phyloP scores from a whole-genome alignment of 805 yeast genomes.

The Lachancea sp. region DNA sequence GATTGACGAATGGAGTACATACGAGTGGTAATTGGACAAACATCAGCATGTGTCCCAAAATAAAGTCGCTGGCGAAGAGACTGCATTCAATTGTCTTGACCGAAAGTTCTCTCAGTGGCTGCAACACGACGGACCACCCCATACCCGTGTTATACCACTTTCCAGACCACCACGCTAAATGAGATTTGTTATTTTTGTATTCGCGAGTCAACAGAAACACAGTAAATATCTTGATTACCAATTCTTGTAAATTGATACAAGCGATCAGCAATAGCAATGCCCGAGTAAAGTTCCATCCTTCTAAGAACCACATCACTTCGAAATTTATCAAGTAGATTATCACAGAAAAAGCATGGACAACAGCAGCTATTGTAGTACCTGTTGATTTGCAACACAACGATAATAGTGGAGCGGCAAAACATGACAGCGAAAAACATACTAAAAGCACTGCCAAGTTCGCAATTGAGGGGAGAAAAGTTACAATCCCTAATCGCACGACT shows the following conservation, averaged over 20 bases:
- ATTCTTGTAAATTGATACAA: conserved; percentile 47
- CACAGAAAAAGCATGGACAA: conserved; percentile 50
- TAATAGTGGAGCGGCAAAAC: conserved; percentile 44
- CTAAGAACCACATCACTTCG: conserved; percentile 60
- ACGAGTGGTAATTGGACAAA: conserved; percentile 55
- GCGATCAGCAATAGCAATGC: conserved; percentile 58
- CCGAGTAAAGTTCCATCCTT: conserved; percentile 57
- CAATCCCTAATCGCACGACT: conserved; percentile 51
- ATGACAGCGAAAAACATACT: conserved; percentile 39
- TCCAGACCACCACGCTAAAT: conserved; percentile 76
- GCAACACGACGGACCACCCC: conserved; percentile 55
- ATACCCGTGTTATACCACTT: conserved; percentile 58
- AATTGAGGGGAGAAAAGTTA: conserved; percentile 45
- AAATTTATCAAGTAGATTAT: conserved; percentile 48
- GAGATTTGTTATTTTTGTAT: conserved; percentile 50
- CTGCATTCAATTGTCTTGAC: conserved; percentile 63
- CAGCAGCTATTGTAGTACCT: conserved; percentile 49
- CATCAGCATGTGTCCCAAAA: conserved; percentile 52
- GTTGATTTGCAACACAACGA: conserved; percentile 37
- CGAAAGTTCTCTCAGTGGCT: conserved; percentile 56
- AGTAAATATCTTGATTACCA: conserved; percentile 48
- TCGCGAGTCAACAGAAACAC: conserved; percentile 55
- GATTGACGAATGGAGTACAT: conserved; percentile 56
- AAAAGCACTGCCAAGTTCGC: conserved; percentile 31
- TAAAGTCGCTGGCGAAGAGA: conserved; percentile 59